phyloP scores from a whole-genome alignment of 768 basidiomycete genomes.

The Paxillus rubicundulus region DNA sequence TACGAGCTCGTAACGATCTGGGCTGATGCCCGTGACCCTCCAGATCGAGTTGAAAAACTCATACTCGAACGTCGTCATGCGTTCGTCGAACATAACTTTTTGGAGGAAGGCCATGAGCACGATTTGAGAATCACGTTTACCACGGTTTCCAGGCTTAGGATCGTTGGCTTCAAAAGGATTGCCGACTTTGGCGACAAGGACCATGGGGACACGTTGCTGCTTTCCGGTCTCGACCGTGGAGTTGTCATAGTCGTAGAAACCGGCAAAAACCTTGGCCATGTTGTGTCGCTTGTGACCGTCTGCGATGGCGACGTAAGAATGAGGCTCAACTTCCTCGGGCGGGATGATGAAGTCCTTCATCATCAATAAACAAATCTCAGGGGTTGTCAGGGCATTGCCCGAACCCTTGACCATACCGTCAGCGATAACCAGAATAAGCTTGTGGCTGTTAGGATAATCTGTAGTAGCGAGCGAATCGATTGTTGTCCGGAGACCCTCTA shows the following conservation, averaged over 20 bases:
- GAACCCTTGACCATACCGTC: constrained; percentile 99
- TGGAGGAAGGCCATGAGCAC: constrained; percentile 97
- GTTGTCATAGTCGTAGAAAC: constrained; percentile 95
- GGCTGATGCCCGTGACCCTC: constrained; percentile 92
- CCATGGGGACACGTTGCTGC: constrained; percentile 95
- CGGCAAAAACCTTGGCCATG: constrained; percentile 98
- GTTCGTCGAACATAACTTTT: constrained; percentile 99
- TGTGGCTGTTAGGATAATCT: constrained; percentile 98
- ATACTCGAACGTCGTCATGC: constrained; percentile 99
- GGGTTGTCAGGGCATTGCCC: constrained; percentile 85
- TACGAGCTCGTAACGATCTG: constrained; percentile 93
- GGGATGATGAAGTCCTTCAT: constrained; percentile 92
- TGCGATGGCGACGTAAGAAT: constrained; percentile 97
- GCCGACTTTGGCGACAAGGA: constrained; percentile 93
- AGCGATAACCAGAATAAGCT: constrained; percentile 90
- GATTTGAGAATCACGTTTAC: constrained; percentile 98
- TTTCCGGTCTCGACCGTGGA: constrained; percentile 86
- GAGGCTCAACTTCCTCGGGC: constrained; percentile 82
- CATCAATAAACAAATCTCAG: constrained; percentile 92
- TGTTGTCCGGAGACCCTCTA: constrained; percentile 94
- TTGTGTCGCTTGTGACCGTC: constrained; percentile 99
- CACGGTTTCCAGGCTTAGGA: constrained; percentile 94
- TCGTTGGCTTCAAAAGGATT: constrained; percentile 89
- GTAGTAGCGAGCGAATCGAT: constrained; percentile 98
- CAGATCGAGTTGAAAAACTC: constrained; percentile 99